Conservation (phyloP, 495 filamentous ascomycete genomes). For the Thozetella sp. region DNA sequence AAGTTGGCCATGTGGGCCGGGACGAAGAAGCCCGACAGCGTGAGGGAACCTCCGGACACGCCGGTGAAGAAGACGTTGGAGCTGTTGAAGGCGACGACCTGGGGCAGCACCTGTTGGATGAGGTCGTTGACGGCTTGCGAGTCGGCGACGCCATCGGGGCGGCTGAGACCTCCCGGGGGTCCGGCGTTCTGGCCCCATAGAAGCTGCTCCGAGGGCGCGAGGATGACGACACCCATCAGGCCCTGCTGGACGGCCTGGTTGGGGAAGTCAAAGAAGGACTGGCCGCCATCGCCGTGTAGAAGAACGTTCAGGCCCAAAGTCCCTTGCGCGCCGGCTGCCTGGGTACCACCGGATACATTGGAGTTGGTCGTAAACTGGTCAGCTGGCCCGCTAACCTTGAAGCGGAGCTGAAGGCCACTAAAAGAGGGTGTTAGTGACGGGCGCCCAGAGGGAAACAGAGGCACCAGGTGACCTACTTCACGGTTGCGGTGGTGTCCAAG, state of each 20-base stretch:
- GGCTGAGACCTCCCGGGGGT: constrained; percentile 42
- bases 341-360: constrained; percentile 34
- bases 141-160: constrained; percentile 52
- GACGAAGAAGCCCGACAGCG: constrained; percentile 50
- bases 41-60: constrained; percentile 43
- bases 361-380: constrained; percentile 41
- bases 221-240: constrained; percentile 46
- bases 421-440: not conserved
- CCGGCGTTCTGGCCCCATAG: constrained; percentile 53
- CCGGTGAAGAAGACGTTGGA: constrained; percentile 48
- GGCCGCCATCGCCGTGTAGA: constrained; percentile 55
- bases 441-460: not conserved
- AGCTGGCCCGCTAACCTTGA: constrained; percentile 47
- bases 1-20: constrained; percentile 46
- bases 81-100: constrained; percentile 43
- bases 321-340: constrained; percentile 26
- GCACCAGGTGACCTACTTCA: constrained; percentile 34
- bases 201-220: constrained; percentile 47
- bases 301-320: constrained; percentile 46
- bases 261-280: constrained; percentile 58
- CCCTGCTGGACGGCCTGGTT: constrained; percentile 48
- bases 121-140: constrained; percentile 45
- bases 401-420: constrained; percentile 44
- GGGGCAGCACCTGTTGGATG: constrained; percentile 36
- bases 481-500: constrained; percentile 43